Evolutionary conservation across 352 stramenopile species (phyloP).

Genomic region (Globisporangium sylvaticum): DNA sequence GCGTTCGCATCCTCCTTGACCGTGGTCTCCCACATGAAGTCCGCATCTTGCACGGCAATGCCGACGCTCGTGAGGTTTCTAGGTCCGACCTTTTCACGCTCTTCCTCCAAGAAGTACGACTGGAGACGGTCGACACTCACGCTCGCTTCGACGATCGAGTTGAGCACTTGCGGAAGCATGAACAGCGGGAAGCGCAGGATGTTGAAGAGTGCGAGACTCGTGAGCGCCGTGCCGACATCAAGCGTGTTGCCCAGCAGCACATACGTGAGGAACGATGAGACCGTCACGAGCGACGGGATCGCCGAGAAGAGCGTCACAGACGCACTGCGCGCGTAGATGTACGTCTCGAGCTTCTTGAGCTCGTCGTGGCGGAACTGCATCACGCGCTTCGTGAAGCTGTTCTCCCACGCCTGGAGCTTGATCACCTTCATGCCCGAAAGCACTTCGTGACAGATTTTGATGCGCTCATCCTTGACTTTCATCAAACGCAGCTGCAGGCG

Average conservation of each 20-base stretch:
- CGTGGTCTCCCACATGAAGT: constrained; percentile 66
- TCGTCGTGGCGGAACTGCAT: constrained; percentile 68
- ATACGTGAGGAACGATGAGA: constrained; percentile 50
- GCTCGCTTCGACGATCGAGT: constrained; percentile 90
- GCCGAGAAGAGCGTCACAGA: constrained; percentile 56
- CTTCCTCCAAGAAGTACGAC: constrained; percentile 52
- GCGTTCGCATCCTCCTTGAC: constrained; percentile 6
- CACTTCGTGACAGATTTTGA: constrained; percentile 95
- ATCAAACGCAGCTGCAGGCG: constrained; percentile 87
- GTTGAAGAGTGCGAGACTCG: constrained; percentile 60
- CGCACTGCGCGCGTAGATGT: constrained; percentile 33
- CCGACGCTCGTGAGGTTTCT: constrained; percentile 67
- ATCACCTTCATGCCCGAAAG: constrained; percentile 94
- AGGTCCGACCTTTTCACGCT: constrained; percentile 59
- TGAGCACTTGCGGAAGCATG: constrained; percentile 95
- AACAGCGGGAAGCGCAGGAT: constrained; percentile 97
- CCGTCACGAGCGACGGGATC: constrained; percentile 44
- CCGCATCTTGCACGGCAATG: constrained; percentile 35
- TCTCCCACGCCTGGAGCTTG: constrained; percentile 97
- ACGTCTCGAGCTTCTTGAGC: constrained; percentile 68
- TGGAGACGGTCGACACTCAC: constrained; percentile 60
- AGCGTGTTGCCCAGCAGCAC: constrained; percentile 53
- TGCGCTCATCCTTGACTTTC: constrained; percentile 90
- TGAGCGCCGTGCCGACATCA: constrained; percentile 48
- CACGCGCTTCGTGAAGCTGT: constrained; percentile 62